These are phyloP conservation scores for Gigaspora rosea DNA, from an alignment of 192 early-diverging fungal species.

Conservation along the genomic window DNA sequence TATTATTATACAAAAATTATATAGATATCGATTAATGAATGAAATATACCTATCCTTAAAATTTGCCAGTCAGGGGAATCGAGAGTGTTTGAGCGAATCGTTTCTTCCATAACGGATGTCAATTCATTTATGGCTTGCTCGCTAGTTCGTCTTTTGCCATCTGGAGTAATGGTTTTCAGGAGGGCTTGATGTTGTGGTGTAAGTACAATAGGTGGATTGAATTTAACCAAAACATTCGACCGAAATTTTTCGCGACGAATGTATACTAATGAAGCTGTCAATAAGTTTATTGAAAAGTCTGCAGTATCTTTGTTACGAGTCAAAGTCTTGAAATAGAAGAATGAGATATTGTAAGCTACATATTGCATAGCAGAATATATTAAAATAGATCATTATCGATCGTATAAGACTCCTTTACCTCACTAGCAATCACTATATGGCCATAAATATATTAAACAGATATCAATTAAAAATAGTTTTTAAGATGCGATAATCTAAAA, in stretches of 20 bases:
- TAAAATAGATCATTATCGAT: neutral
- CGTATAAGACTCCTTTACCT: constrained; percentile 32
- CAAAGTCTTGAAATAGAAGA: constrained; percentile 33
- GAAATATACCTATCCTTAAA: constrained; percentile 28
- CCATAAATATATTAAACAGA: neutral
- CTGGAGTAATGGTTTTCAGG: constrained; percentile 33
- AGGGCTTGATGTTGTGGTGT: constrained; percentile 42
- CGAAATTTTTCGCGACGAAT: constrained; percentile 47
- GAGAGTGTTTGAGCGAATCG: constrained; percentile 39
- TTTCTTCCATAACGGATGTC: constrained; percentile 38
- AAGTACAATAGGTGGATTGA: constrained; percentile 43
- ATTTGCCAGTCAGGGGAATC: constrained; percentile 44
- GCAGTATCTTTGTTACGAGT: constrained; percentile 36
- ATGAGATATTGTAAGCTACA: too few species aligned
- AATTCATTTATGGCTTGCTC: constrained; percentile 40
- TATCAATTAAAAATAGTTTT: neutral
- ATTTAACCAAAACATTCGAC: constrained; percentile 45
- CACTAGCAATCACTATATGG: constrained; percentile 39
- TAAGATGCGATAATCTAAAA: neutral
- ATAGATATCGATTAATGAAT: too few species aligned
- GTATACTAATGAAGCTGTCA: constrained; percentile 44
- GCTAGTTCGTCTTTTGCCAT: constrained; percentile 16
- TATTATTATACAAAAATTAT: too few species aligned
- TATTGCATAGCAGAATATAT: neutral
- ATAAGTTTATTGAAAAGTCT: constrained; percentile 40